Conservation (phyloP, 345 rosid genomes). For the Aquilaria yunnanensis region DNA sequence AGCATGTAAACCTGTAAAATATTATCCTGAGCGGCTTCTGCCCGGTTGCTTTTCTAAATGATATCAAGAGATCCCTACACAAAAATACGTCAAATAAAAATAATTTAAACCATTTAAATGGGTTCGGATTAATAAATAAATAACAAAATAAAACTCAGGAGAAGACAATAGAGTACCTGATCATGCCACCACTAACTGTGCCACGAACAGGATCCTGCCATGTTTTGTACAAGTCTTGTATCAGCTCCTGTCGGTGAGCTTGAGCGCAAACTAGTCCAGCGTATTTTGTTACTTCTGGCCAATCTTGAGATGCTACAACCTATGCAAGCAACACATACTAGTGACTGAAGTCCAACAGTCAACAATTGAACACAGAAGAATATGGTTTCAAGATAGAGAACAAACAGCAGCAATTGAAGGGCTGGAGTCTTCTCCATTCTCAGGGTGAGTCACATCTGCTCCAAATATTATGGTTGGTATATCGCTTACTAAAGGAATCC, state of each 20-base stretch:
- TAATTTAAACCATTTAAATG: neutral
- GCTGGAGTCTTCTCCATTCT: conserved; percentile 98
- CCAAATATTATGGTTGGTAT: conserved; percentile 98
- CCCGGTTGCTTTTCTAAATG: conserved; percentile 96
- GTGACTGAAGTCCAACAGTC: neutral
- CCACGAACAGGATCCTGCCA: conserved; percentile 99
- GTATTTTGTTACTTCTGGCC: conserved; percentile 99
- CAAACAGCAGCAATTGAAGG: conserved; percentile 96
- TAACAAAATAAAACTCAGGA: neutral
- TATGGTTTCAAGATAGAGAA: conserved; percentile 10
- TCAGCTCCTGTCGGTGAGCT: conserved; percentile 98
- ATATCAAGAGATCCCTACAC: conserved; percentile 85
- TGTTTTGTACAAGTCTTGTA: conserved; percentile 94
- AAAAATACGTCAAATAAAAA: conserved; percentile 1
- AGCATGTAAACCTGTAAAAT: conserved; percentile 70
- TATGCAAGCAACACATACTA: conserved; percentile 24
- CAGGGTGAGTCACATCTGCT: conserved; percentile 98
- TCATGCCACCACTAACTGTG: conserved; percentile 95
- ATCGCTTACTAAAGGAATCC: conserved; percentile 94
- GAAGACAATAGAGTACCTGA: conserved; percentile 42
- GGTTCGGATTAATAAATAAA: neutral
- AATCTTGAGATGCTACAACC: conserved; percentile 99
- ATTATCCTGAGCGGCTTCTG: conserved; percentile 95
- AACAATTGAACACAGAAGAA: neutral
- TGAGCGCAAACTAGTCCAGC: conserved; percentile 99